Percentiles rank a stretch among this genome's conserved stretches.
These are phyloP conservation scores for Tricholoma bakamatsutake DNA, from an alignment of 768 basidiomycete species.

Conservation along the genomic window DNA sequence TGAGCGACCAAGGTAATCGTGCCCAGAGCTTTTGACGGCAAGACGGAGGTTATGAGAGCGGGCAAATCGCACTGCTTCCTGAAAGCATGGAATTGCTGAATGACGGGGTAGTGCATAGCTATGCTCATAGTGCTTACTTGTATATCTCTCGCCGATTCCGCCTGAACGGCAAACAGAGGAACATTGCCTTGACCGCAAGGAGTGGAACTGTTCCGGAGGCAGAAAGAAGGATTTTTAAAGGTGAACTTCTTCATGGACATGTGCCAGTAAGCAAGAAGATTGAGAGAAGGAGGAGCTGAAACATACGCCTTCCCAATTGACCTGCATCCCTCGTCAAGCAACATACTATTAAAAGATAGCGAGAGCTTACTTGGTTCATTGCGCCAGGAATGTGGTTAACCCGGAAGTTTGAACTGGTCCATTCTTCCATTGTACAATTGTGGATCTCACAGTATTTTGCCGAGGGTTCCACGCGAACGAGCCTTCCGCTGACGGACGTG, in stretches of 20 bases:
- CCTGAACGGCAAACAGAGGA: constrained; percentile 23
- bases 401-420: constrained; percentile 15
- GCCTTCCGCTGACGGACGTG: constrained; percentile 16
- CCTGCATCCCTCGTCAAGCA: not conserved
- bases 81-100: not conserved
- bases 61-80: constrained; percentile 27
- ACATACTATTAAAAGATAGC: not conserved
- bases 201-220: constrained; percentile 10
- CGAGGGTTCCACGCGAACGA: constrained; percentile 17
- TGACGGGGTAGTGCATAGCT: not conserved
- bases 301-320: not conserved
- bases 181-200: constrained; percentile 25
- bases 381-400: constrained; percentile 12
- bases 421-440: constrained; percentile 7
- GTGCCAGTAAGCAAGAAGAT: not conserved
- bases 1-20: constrained; percentile 30
- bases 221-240: constrained; percentile 20
- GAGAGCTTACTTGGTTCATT: constrained; percentile 13
- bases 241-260: constrained; percentile 17
- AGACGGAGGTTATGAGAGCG: constrained; percentile 23
- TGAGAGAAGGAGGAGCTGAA: not conserved
- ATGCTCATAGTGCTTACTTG: constrained; percentile 13
- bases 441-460: constrained; percentile 14
- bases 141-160: constrained; percentile 23
- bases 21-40: constrained; percentile 27